A percentile compares a stretch with the other conserved stretches of the same genome.
These are phyloP conservation scores for Candida manassasensis DNA, from an alignment of 805 yeast genomes.

Conservation along the genomic window DNA sequence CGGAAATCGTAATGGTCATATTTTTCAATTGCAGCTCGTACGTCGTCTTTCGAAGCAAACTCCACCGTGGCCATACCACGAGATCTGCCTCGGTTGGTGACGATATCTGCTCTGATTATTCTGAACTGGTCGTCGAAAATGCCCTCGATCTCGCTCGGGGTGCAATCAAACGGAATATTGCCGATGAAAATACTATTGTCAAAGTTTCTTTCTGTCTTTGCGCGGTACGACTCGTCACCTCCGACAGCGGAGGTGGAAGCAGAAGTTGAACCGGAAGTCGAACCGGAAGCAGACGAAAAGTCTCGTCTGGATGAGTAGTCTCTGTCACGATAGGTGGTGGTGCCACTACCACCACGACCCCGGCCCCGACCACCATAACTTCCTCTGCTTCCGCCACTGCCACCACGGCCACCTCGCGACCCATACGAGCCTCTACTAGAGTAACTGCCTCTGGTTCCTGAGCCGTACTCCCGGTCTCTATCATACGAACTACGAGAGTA, in stretches of 20 bases:
- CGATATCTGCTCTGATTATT: constrained; percentile 78
- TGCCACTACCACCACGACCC: too few relatives aligned
- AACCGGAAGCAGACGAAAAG: constrained; percentile 10
- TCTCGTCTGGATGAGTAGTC: constrained; percentile 16
- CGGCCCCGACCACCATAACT: constrained; percentile 13
- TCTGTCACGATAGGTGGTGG: constrained; percentile 8
- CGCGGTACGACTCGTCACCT: constrained; percentile 23
- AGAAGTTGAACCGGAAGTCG: constrained; percentile 13
- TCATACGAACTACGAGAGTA: constrained; percentile 24
- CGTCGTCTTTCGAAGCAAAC: constrained; percentile 60
- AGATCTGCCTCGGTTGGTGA: constrained; percentile 71
- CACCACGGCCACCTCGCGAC: constrained; percentile 18
- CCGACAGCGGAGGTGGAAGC: constrained; percentile 32
- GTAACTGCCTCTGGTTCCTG: constrained; percentile 21
- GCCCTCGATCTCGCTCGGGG: constrained; percentile 55
- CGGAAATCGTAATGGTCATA: constrained; percentile 59
- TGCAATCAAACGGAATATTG: constrained; percentile 62
- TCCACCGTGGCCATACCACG: constrained; percentile 93
- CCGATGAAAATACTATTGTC: constrained; percentile 70
- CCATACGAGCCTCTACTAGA: constrained; percentile 15
- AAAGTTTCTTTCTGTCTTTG: constrained; percentile 50
- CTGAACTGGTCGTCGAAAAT: constrained; percentile 47
- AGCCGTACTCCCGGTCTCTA: constrained; percentile 17
- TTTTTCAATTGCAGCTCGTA: constrained; percentile 62
- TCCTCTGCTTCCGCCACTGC: constrained; percentile 13